Evolutionary conservation across 129 eudicot genomes (phyloP), one percentile per base, ranked within the genome.

Genomic region (Flaveria bidentis): DNA sequence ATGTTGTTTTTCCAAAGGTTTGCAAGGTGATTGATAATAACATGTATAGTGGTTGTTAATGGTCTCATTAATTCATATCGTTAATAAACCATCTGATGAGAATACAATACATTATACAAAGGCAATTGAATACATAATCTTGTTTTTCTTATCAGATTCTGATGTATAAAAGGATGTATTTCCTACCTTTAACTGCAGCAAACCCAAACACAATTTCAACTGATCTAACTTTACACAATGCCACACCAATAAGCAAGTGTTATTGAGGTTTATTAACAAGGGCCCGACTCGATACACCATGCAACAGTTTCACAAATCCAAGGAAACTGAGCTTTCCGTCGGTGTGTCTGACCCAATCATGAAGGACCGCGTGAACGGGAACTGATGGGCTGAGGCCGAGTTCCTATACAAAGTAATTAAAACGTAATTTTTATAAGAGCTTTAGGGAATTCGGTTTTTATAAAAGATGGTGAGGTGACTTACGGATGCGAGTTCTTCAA

Each of bases 281-380:
- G 47, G 92, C 57, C 36, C 97, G 88, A 75, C 86, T 84, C 67
- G 99, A 87, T 14, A 85, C 92, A 33, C 97, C 97, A 53, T 91
- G 99, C 84, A 95, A 82, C 65, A 95, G 75, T 69, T 95, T 95
- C 66, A 86, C 92, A 74, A 89, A 95, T 17, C 99, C 99, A 28
- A 91, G 96, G 74, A 95, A 95, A 81, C 99, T 95, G 14, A 91
- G 92, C 82, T 95, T 95, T 73, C 99, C 99, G 81, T 95, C 99
- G 7, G 96, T 87, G 72, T 91, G 97, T 74, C 99, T 88, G 61
- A 95, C 89, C 99, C 99, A 95, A 74, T 95, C 97, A 62, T 86
- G 91, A 50, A 95, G 92, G 9, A 95, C 96, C 0, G 95, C 96
- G 2, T 95, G 96, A 70, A 91, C 97, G 0, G 97, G 99, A 44